Base-by-base conservation (phyloP, 768 basidiomycete genomes). In the Mycena capillaripes region DNA sequence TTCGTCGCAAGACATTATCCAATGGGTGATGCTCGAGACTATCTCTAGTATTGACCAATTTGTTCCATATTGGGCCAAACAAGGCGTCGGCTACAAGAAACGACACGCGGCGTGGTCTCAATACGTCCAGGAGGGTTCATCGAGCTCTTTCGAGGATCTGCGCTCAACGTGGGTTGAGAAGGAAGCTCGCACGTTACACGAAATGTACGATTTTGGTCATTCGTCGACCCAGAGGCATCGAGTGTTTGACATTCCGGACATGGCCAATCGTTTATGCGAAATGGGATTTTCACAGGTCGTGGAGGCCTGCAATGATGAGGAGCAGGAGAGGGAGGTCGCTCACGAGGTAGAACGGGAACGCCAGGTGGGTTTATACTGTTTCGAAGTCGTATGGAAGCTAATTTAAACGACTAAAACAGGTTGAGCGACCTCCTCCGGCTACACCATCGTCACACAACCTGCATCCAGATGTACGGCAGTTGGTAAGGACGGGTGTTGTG, bases 301-400 rank as follows among this genome's bases (percentile, higher is more conserved):
- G 16, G 70, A 77, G n/a, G 69, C 40, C 25, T 74, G 65, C 40
- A 76, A 86, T 76, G 84, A 84, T 32, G 87, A 89, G 72, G 88
- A 89, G 69, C 88, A 89, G 69, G 89, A 89, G 63, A 78, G 88
- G 29, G 87, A 89, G 66, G 78, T 89, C 10, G 74, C 6, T 86
- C 88, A 68, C 78, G 76, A 17, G 38, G 57, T 38, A 53, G n/a
- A n/a, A n/a, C n/a, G n/a, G n/a, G n/a, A n/a, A n/a, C n/a, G n/a
- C n/a, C n/a, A n/a, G n/a, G n/a, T 66, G 21, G 25, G 58, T 38
- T 64, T 53, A 19, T 19, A n/a, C 7, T 48, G 4, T 25, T 38
- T 64, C 50, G 48, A 50, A n/a, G 16, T 25, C 48, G 23, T 52
- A 14, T 63, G 46, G 7, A 63, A 52, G 16, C 21, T 25, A n/a